Evolutionary conservation across 306 rosid species (phyloP).

Genomic region (Spatholobus suberectus): DNA sequence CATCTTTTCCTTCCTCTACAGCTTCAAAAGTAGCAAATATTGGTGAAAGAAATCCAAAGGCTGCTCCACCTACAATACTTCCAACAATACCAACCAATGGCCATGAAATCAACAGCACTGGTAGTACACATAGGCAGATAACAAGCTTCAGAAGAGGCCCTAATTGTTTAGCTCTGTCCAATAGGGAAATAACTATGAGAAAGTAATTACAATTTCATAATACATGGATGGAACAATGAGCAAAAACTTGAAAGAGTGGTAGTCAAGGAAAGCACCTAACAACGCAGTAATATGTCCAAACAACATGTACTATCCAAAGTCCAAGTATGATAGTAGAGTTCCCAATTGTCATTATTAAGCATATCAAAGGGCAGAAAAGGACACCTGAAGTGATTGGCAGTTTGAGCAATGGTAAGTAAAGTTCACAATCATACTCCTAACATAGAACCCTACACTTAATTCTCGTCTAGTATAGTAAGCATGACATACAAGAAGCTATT

Average conservation of each 20-base stretch:
- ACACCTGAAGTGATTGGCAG: constrained; percentile 67
- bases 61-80: constrained; percentile 84
- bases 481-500: neutral
- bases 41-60: constrained; percentile 78
- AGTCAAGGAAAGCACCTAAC: constrained; percentile 64
- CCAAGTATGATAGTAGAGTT: constrained; percentile 74
- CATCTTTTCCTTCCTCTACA: constrained; percentile 82
- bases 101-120: constrained; percentile 65
- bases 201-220: constrained; percentile 26
- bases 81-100: constrained; percentile 79
- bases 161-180: constrained; percentile 68
- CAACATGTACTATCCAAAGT: constrained; percentile 78
- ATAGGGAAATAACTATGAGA: constrained; percentile 39
- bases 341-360: constrained; percentile 78
- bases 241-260: constrained; percentile 8
- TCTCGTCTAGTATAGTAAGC: constrained; percentile 27
- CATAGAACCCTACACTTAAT: constrained; percentile 21
- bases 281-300: constrained; percentile 78
- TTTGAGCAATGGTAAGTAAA: constrained; percentile 29
- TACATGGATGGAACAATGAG: constrained; percentile 10
- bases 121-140: constrained; percentile 71
- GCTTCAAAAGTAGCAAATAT: constrained; percentile 83
- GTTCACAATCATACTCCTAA: constrained; percentile 25
- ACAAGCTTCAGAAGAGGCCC: constrained; percentile 83
- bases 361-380: constrained; percentile 72